A percentile compares a stretch with the other conserved stretches of the same genome.
phyloP scores from a whole-genome alignment of 108 stramenopile species.

The Nannochloropsis salina region DNA sequence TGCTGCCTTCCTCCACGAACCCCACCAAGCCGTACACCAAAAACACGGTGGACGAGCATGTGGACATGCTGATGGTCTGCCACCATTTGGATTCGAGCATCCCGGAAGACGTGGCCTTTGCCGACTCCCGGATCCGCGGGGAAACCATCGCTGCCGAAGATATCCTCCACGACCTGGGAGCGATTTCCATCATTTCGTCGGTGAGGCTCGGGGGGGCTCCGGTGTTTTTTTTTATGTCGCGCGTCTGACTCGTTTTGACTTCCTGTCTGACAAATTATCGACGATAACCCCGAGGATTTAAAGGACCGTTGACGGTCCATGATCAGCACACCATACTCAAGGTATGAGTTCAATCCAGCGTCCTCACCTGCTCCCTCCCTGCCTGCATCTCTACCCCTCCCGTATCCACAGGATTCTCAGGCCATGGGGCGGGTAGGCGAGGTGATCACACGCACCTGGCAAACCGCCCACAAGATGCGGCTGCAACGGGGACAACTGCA shows the following conservation, averaged over 20 bases:
- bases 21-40: constrained; percentile 89
- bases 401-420: constrained; percentile 18
- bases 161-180: constrained; percentile 92
- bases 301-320: no score
- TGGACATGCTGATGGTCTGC: constrained; percentile 92
- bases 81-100: constrained; percentile 70
- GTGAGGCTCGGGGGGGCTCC: not conserved
- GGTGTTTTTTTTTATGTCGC: no score
- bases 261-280: no score
- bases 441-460: constrained; percentile 94
- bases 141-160: constrained; percentile 98
- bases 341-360: not conserved
- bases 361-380: constrained; percentile 61
- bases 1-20: constrained; percentile 90
- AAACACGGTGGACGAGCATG: constrained; percentile 96
- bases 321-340: no score
- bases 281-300: no score
- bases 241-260: no score
- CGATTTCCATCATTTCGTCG: constrained; percentile 79
- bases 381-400: not conserved
- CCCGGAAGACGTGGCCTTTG: constrained; percentile 93
- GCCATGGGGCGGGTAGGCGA: constrained; percentile 98
- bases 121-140: constrained; percentile 84
- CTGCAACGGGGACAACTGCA: constrained; percentile 76
- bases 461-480: constrained; percentile 98